Evolutionary conservation across 345 rosid genomes (phyloP), one percentile per base, ranked within the genome.

Genomic region (Aurinia saxatilis): DNA sequence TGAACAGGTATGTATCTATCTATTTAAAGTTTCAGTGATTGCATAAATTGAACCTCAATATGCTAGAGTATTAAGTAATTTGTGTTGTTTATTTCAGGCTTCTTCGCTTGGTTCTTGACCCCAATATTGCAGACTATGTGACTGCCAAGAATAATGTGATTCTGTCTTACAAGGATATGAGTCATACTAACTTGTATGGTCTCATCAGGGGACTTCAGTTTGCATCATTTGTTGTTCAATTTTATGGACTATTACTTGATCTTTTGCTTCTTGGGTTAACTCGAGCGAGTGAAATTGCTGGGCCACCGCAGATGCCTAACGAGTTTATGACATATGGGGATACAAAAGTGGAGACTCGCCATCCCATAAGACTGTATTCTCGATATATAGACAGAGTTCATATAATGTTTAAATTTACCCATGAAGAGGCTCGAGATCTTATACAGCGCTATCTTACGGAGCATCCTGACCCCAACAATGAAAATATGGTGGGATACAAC

Each of bases 401-500:
- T 74, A 88, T 88, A 65, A 51, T 88, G 81, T 83, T 88, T 63
- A 85, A 87, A 19, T 88, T 88, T 78, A 88, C 86, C 40, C 96
- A 88, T 27, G 96, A 88, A 61, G 96, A 88, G 73, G 96, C 96
- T 23, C 84, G 96, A 12, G 96, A 88, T 54, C 96, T 88, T 65
- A 88, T 88, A 65, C 96, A 85, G 73, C 82, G 96, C 3, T 88
- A 88, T 77, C 92, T 88, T 37, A 88, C 96, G 55, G 96, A 88
- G 75, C 90, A 88, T 70, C 96, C 96, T 63, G 96, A 88, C 60
- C 96, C 92, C 16, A 88, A 88, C 78, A 88, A 88, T 60, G 96
- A 88, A 77, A 85, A 88, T 66, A 88, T 88, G 96, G 96, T 88
- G 40, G 96, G 96, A 35, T 88, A 85, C 73, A 87, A 85, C 38